Conservation (phyloP, 345 rosid genomes). For the Erucastrum elatum region DNA sequence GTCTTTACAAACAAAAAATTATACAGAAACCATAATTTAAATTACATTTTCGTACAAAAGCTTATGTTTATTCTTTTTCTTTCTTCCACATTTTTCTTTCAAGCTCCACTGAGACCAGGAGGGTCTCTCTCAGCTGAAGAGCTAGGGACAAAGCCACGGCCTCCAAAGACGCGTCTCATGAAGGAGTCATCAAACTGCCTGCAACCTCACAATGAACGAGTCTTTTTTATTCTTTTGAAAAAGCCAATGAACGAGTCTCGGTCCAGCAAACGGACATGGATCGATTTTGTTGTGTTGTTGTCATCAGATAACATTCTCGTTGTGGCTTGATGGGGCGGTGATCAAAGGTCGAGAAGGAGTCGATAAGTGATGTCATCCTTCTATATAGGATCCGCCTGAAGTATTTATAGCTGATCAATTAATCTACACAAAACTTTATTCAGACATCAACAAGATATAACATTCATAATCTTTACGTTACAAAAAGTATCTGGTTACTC, state of each 20-base stretch:
- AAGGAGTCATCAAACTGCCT: slow-evolving; percentile 61
- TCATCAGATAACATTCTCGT: slow-evolving; percentile 50
- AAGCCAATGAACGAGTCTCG: slow-evolving; percentile 62
- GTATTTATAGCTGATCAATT: not conserved
- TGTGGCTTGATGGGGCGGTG: slow-evolving; percentile 55
- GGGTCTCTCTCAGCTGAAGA: slow-evolving; percentile 72
- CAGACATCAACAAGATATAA: not conserved
- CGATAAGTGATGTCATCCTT: slow-evolving; percentile 28
- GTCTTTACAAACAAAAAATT: slow-evolving; percentile 30
- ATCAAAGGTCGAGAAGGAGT: slow-evolving; percentile 63
- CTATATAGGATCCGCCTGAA: not conserved
- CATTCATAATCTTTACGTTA: too few relatives aligned
- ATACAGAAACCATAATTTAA: slow-evolving; percentile 24
- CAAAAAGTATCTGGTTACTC: too few relatives aligned
- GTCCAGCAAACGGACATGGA: slow-evolving; percentile 62
- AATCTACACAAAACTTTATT: slow-evolving; percentile 4
- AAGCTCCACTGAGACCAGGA: slow-evolving; percentile 38
- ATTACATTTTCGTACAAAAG: slow-evolving; percentile 20
- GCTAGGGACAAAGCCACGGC: slow-evolving; percentile 91
- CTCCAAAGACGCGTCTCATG: slow-evolving; percentile 95
- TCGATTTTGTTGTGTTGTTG: slow-evolving; percentile 52
- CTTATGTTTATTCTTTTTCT: not conserved
- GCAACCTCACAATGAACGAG: slow-evolving; percentile 11
- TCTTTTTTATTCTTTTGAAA: too few relatives aligned
- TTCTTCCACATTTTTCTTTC: slow-evolving; percentile 19